Evolutionary conservation across 495 filamentous ascomycete genomes (phyloP).

Genomic region (Achaetomiella virescens): DNA sequence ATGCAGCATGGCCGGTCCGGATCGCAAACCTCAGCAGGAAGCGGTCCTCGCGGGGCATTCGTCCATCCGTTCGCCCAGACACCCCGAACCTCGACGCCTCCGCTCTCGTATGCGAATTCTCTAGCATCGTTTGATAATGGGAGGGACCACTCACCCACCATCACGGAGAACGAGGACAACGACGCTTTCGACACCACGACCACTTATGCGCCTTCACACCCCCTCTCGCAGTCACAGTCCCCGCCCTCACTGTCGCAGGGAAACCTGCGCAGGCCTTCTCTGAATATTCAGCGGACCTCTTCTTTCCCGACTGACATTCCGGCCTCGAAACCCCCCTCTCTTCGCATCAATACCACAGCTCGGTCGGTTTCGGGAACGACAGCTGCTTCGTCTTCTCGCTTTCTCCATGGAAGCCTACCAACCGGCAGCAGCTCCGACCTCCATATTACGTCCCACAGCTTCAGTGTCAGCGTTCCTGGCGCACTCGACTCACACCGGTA

Average conservation of each 20-base stretch:
- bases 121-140: constrained; percentile 42
- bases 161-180: constrained; percentile 47
- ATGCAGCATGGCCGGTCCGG: constrained; percentile 47
- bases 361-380: constrained; percentile 23
- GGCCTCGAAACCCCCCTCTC: constrained; percentile 25
- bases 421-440: constrained; percentile 37
- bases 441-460: constrained; percentile 22
- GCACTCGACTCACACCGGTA: constrained; percentile 26
- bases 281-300: constrained; percentile 39
- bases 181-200: constrained; percentile 19
- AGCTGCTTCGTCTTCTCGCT: constrained; percentile 31
- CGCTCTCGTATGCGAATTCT: constrained; percentile 48
- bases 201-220: constrained; percentile 16
- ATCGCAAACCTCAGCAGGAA: constrained; percentile 46
- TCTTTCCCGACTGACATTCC: constrained; percentile 34
- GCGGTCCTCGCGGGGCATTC: constrained; percentile 38
- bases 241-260: constrained; percentile 18
- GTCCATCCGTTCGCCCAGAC: constrained; percentile 54
- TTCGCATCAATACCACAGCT: constrained; percentile 40
- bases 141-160: constrained; percentile 41
- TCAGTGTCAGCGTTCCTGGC: constrained; percentile 17
- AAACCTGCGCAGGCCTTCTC: constrained; percentile 29
- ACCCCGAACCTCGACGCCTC: constrained; percentile 51
- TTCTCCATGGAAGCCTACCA: constrained; percentile 33
- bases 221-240: constrained; percentile 13